Evolutionary conservation across 495 filamentous ascomycete species (phyloP), one percentile per base, ranked within the genome.

Genomic region (Cryomyces minteri): DNA sequence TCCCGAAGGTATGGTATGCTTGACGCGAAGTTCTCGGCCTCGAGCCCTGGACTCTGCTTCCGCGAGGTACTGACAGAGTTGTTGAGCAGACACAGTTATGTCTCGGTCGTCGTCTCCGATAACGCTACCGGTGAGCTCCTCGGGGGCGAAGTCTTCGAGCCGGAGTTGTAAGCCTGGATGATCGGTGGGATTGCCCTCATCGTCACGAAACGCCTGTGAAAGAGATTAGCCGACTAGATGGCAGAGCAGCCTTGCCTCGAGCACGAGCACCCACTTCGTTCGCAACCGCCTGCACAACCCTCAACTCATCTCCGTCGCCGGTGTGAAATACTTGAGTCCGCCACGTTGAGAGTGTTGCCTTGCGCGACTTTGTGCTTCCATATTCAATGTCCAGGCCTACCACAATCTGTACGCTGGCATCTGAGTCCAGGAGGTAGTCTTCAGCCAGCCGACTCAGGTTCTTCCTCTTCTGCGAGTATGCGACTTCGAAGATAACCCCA

Each of bases 401-500:
- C 43, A 62, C 58, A 43, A 49, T 54, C 30, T 51, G 59, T 33
- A 62, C 49, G 45, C 49, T 57, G 29, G 47, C 48, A 46, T 60
- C 43, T 30, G 55, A 54, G 47, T 54, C 46, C 25, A 60, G 46
- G 41, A 62, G 51, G 43, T 62, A 62, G 31, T 62, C 54, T 49
- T 59, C 55, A 12, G 54, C 59, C 38, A 64, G 48, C 52, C 52
- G 47, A 28, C 41, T 12, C 50, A 59, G 39, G 41, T 30, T 42
- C 48, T 60, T 58, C 41, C 43, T 47, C 48, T 59, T 62, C 51
- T 60, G 54, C 32, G 55, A 59, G 53, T 64, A 62, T 49, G 59
- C 55, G 29, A 62, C 51, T 53, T 64, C 59, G 37, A 62, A 54
- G 29, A 62, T 49, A 30, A 63, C 54, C 32, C 58, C 54, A 33